phyloP scores from a whole-genome alignment of 2,329 filamentous ascomycete species.

The Thelonectria blattea region DNA sequence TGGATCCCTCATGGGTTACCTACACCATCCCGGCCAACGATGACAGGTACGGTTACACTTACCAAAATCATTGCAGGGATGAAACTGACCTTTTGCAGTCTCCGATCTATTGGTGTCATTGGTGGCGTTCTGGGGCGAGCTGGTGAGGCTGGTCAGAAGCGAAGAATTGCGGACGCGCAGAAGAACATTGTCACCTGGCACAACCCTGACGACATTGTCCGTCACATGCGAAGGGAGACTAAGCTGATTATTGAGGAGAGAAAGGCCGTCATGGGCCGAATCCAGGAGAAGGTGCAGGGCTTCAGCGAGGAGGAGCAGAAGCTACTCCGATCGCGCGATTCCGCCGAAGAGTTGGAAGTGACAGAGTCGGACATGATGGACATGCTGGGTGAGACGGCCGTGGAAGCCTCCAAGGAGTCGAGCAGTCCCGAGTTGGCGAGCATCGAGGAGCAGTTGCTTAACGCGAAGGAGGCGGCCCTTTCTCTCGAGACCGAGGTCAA shows the following conservation, averaged over 20 bases:
- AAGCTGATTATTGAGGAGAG: conserved; percentile 40
- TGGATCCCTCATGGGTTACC: conserved; percentile 90
- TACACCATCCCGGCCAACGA: conserved; percentile 98
- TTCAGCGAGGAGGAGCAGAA: conserved; percentile 49
- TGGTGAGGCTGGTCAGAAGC: conserved; percentile 75
- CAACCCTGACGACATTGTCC: conserved; percentile 52
- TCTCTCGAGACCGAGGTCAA: conserved; percentile 18
- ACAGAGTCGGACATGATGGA: conserved; percentile 47
- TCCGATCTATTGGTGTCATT: conserved; percentile 82
- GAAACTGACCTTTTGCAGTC: conserved; percentile 56
- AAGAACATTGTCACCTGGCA: conserved; percentile 69
- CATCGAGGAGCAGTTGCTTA: conserved; percentile 19
- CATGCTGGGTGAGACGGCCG: conserved; percentile 39
- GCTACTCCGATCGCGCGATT: conserved; percentile 39
- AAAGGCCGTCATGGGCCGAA: conserved; percentile 46
- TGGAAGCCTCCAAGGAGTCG: conserved; percentile 20
- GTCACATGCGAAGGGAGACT: conserved; percentile 46
- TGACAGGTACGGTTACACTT: conserved; percentile 71
- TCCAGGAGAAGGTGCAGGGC: conserved; percentile 44
- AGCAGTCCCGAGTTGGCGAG: background rate
- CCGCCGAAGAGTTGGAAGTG: conserved; percentile 37
- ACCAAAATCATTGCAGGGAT: background rate
- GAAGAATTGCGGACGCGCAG: conserved; percentile 67
- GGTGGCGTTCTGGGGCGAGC: conserved; percentile 85
- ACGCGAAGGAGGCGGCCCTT: conserved; percentile 9